Conservation (phyloP, 768 basidiomycete genomes). For the Cystobasidium tubakii region DNA sequence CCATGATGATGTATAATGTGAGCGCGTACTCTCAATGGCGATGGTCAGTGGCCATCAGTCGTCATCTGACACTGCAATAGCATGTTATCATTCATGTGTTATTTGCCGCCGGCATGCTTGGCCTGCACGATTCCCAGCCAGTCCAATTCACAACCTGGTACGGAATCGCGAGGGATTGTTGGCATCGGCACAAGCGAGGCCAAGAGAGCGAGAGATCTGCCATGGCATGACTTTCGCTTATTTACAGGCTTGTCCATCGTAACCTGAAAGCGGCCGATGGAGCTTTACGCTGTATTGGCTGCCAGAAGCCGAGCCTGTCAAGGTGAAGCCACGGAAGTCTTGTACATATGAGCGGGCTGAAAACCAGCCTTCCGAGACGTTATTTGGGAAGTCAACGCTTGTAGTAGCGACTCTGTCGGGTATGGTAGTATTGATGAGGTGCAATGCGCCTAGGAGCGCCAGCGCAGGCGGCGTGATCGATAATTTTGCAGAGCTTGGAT, state of each 20-base stretch:
- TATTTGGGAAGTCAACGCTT: too few species aligned
- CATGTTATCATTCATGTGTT: not conserved
- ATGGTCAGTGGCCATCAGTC: not conserved
- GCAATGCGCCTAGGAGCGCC: too few species aligned
- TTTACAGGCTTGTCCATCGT: not conserved
- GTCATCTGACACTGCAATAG: not conserved
- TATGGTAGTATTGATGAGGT: too few species aligned
- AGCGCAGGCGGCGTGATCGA: too few species aligned
- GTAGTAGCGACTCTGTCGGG: too few species aligned
- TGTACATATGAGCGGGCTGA: not conserved
- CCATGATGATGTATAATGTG: not conserved
- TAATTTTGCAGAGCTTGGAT: too few species aligned
- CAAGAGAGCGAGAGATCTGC: not conserved
- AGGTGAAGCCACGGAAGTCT: not conserved
- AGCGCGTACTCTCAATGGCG: not conserved
- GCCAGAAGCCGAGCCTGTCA: not conserved
- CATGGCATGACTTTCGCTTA: not conserved
- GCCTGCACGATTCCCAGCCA: not conserved
- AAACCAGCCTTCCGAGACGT: not conserved
- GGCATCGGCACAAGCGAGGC: not conserved
- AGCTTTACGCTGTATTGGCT: not conserved
- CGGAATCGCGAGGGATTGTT: not conserved
- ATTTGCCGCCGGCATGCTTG: not conserved
- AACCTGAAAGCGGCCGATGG: not conserved
- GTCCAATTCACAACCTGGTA: not conserved